Evolutionary conservation across 768 basidiomycete genomes (phyloP), one percentile per base, ranked within the genome.

Genomic region (Daedaleopsis nitida): DNA sequence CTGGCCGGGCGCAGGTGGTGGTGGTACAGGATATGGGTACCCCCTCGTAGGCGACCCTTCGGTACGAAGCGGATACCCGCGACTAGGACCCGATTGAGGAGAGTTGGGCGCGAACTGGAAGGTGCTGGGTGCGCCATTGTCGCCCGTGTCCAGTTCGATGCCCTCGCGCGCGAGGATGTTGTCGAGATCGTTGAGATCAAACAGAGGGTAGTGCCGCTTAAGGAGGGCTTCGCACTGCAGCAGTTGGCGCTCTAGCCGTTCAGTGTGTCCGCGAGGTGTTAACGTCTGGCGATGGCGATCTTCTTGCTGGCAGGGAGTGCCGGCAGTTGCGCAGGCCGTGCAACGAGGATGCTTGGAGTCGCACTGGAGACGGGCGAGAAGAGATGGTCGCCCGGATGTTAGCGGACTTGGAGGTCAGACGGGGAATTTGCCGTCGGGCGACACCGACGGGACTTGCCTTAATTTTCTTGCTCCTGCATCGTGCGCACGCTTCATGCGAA

Each of bases 401-500:
- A 64, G 65, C 63, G 66, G 53, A 66, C 56, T 73, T 75, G 69
- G 72, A 77, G 75, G 39, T 73, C 74, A 75, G 76, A 86, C 66
- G 70, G 73, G 88, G 87, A 84, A 88, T 83, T 89, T 90, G 88
- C 89, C 88, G 87, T 85, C 88, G 89, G 87, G 82, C 76, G 77
- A 75, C 77, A 77, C 78, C 81, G 80, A 78, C 74, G 75, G 75
- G 73, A 75, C 74, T 75, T 75, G 74, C 74, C 91, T 94, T 94
- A 78, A 94, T 94, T 89, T 94, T 94, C 86, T 94, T 94, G 80
- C 87, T 89, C 84, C 92, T 90, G 83, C 92, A 94, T 74, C 92
- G 84, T 65, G 92, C 88, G 80, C 92, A 94, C 64, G 92, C 92
- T 78, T 94, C 92, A 77, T 94, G 92, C 69, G 92, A 92, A 72